These are phyloP conservation scores for Coemansia interrupta DNA, from an alignment of 192 early-diverging fungal genomes.

Conservation along the genomic window DNA sequence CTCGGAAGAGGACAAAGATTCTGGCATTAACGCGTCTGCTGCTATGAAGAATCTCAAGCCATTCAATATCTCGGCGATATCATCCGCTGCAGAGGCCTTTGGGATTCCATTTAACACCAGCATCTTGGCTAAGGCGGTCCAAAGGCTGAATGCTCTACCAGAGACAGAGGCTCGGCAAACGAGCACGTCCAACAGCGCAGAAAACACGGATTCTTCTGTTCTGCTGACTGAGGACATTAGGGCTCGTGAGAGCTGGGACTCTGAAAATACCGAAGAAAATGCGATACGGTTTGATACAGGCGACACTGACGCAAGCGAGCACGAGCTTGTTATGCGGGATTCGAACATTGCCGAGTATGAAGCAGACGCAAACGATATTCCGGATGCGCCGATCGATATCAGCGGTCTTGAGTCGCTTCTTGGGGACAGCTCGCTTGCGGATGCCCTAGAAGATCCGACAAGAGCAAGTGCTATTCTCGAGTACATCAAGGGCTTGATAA, in stretches of 20 bases:
- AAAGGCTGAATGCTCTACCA: conserved; percentile 9
- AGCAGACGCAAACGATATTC: conserved; percentile 22
- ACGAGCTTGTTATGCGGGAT: no score
- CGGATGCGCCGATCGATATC: conserved; percentile 33
- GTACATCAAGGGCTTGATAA: conserved; percentile 48
- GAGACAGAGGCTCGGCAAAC: not conserved
- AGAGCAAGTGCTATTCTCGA: conserved; percentile 47
- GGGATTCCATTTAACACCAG: conserved; percentile 47
- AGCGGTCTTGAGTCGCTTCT: conserved; percentile 46
- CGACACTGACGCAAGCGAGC: not conserved
- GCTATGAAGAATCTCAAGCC: conserved; percentile 29
- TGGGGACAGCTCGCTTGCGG: conserved; percentile 44
- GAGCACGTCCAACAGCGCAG: not conserved
- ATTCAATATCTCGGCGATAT: conserved; percentile 51
- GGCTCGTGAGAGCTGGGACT: not conserved
- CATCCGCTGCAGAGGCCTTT: conserved; percentile 51
- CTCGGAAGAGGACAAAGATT: conserved; percentile 2
- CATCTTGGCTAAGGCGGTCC: conserved; percentile 22
- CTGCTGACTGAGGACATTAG: conserved; percentile 5
- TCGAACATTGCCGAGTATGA: not conserved
- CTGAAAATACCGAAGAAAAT: not conserved
- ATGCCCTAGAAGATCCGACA: conserved; percentile 47
- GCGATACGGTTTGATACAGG: not conserved
- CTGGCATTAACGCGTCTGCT: not conserved
- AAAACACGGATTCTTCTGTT: conserved; percentile 8